Evolutionary conservation across 345 rosid species (phyloP), one percentile per base, ranked within the genome.

Genomic region (Cochlearia excelsa): DNA sequence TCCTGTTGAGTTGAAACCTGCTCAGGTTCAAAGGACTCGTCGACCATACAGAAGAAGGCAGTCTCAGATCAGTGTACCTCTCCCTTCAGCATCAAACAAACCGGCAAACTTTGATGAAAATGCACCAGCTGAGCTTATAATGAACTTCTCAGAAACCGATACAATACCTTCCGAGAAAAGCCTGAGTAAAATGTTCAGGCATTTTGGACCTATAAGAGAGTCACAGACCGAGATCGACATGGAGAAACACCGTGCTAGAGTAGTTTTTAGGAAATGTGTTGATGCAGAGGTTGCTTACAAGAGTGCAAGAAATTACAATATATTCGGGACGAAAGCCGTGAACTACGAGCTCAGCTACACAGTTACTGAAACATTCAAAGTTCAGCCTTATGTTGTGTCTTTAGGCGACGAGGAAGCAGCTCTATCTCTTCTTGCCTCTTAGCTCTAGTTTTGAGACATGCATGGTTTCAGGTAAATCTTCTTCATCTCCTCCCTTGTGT

Each of bases 201-300:
- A 84, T 55, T 92, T 88, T 63, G 92, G 96, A 43, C 96, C 95
- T 7, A 61, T 91, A 72, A 75, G 52, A 57, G 96, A 84, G 76
- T 74, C 78, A 4, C 83, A 87, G 67, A 91, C 98, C 8, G 85
- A 84, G 59, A 76, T 88, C 29, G 95, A 88, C 72, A 75, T 48
- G 47, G 83, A 84, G 61, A 73, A 82, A 6, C 78, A 79, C 70
- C 86, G 92, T 7, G 98, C 96, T n/a, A 86, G 94, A 78, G 90
- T 86, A 73, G 95, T 91, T 51, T 91, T 77, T 55, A 88, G 69
- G 84, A 84, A 67, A 57, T 71, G 81, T 53, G 68, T 77, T 11
- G 96, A 91, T 75, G 98, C 96, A 1, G 81, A 88, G 76, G 78
- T 82, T 69, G 96, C 98, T 55, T 79, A 75, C 66, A 78, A 79